Evolutionary conservation across 2,329 filamentous ascomycete species (phyloP).

Genomic region (Ciborinia camelliae): DNA sequence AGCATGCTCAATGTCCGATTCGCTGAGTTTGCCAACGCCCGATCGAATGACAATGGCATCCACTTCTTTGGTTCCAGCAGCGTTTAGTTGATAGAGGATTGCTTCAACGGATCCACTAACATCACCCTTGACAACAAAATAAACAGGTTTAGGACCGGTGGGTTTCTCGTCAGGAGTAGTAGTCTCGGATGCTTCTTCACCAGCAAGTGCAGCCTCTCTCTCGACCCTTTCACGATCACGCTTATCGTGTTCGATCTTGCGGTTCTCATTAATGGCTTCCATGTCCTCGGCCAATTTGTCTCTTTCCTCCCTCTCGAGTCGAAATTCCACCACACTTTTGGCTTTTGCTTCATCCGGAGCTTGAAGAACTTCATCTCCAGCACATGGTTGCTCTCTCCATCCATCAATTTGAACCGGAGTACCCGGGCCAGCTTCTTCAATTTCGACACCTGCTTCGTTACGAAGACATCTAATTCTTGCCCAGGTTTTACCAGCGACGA

Average conservation of each 20-base stretch:
- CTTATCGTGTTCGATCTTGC: constrained; percentile 54
- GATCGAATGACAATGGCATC: constrained; percentile 72
- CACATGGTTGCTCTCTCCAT: constrained; percentile 84
- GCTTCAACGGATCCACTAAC: constrained; percentile 94
- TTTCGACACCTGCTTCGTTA: constrained; percentile 75
- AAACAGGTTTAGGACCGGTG: constrained; percentile 55
- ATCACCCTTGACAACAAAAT: constrained; percentile 88
- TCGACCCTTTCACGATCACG: constrained; percentile 59
- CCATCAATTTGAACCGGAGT: constrained; percentile 90
- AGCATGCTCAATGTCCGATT: constrained; percentile 88
- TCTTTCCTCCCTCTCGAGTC: constrained; percentile 67
- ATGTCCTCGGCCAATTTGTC: constrained; percentile 64
- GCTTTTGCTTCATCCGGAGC: constrained; percentile 75
- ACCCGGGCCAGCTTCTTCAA: constrained; percentile 76
- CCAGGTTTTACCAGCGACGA: constrained; percentile 88
- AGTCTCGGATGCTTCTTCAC: constrained; percentile 38
- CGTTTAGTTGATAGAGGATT: constrained; percentile 70
- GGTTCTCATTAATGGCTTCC: constrained; percentile 70
- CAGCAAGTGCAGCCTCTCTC: constrained; percentile 41
- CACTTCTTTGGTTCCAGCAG: constrained; percentile 82
- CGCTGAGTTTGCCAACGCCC: constrained; percentile 71
- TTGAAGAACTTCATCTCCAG: constrained; percentile 85
- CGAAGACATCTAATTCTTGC: constrained; percentile 77
- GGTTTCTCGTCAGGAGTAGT: constrained; percentile 16
- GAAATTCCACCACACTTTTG: constrained; percentile 72